Percentiles rank a stretch among this genome's conserved stretches.
phyloP scores from a whole-genome alignment of 495 filamentous ascomycete genomes.

The Aspergillus avenaceus region DNA sequence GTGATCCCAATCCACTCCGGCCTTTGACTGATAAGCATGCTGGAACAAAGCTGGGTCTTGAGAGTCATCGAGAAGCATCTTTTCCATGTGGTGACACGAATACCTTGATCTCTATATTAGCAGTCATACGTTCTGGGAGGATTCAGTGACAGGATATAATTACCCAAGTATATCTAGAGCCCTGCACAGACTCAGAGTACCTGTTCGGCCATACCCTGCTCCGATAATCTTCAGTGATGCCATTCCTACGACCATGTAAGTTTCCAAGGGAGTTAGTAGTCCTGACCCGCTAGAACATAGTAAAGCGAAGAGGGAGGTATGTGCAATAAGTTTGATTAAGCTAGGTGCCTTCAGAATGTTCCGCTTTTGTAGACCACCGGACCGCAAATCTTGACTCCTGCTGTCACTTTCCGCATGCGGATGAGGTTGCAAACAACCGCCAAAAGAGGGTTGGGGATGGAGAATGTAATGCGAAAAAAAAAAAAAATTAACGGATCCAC shows the following conservation, averaged over 20 bases:
- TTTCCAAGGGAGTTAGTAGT: background rate
- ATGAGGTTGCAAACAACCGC: too few relatives aligned
- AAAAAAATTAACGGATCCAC: background rate
- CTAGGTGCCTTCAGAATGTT: too few relatives aligned
- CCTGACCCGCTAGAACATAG: too few relatives aligned
- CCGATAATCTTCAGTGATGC: background rate
- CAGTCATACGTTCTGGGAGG: background rate
- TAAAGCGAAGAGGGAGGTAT: too few relatives aligned
- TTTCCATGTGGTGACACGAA: slow-evolving; percentile 5
- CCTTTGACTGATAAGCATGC: background rate
- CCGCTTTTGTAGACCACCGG: too few relatives aligned
- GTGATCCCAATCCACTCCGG: background rate
- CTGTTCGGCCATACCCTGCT: slow-evolving; percentile 2
- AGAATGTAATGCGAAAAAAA: background rate
- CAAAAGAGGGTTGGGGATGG: too few relatives aligned
- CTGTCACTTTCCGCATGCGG: background rate
- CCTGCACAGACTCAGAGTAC: slow-evolving; percentile 3
- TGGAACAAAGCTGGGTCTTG: slow-evolving; percentile 4
- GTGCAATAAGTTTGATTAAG: too few relatives aligned
- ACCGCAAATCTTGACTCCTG: too few relatives aligned
- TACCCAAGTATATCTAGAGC: slow-evolving; percentile 6
- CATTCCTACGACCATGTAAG: background rate
- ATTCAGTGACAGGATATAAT: background rate
- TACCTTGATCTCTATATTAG: background rate
- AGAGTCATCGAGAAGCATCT: background rate